Percentiles rank a stretch among this genome's conserved stretches.
Conservation (phyloP, 2,329 filamentous ascomycete species). For the Ceratocystis cacaofunesta region DNA sequence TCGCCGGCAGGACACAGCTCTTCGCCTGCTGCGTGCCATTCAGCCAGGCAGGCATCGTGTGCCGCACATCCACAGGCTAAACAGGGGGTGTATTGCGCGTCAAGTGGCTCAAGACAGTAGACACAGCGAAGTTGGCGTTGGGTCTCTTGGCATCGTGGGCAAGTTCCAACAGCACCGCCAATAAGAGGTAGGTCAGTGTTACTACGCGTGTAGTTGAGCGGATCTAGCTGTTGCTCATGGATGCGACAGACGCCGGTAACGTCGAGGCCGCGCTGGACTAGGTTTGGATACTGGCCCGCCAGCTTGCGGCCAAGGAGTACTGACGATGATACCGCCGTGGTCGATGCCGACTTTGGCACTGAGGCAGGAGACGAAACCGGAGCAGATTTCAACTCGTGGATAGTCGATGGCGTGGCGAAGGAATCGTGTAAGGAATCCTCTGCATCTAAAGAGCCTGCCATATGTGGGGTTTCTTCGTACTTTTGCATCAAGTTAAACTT, state of each 20-base stretch:
- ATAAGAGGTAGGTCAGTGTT: slow-evolving; percentile 25
- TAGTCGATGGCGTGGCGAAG: neutral
- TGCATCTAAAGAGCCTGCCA: neutral
- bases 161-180: slow-evolving; percentile 35
- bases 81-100: slow-evolving; percentile 45
- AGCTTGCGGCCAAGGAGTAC: slow-evolving; percentile 23
- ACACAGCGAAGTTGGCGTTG: slow-evolving; percentile 47
- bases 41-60: slow-evolving; percentile 43
- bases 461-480: neutral
- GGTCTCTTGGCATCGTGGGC: slow-evolving; percentile 36
- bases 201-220: slow-evolving; percentile 31
- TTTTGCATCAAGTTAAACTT: slow-evolving; percentile 49
- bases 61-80: slow-evolving; percentile 47
- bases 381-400: neutral
- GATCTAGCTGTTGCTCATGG: slow-evolving; percentile 48
- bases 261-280: slow-evolving; percentile 38
- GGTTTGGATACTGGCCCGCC: slow-evolving; percentile 30
- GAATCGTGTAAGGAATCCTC: neutral
- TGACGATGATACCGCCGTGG: slow-evolving; percentile 31
- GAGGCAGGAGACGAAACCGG: slow-evolving; percentile 22
- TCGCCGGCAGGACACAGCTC: slow-evolving; percentile 47
- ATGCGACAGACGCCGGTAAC: slow-evolving; percentile 47
- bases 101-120: slow-evolving; percentile 46
- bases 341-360: slow-evolving; percentile 34
- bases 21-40: slow-evolving; percentile 44